These are phyloP conservation scores for Wallacemonas rigidus DNA, from an alignment of 208 protist genomes.

Conservation along the genomic window DNA sequence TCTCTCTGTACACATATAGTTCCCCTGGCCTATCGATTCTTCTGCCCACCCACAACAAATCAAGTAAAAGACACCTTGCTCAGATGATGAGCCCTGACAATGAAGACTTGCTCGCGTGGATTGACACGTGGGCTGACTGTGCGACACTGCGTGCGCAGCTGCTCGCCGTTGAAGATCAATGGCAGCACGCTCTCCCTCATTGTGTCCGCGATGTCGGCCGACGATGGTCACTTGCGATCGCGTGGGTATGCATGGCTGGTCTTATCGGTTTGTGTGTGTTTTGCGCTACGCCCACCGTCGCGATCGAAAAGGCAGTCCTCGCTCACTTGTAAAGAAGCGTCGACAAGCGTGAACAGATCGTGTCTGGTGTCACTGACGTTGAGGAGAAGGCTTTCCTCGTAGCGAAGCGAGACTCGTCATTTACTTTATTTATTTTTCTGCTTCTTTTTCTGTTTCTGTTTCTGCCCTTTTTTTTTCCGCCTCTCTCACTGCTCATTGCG, in stretches of 20 bases:
- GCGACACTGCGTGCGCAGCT: neutral
- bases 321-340: neutral
- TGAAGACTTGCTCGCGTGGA: neutral
- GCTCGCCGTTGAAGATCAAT: neutral
- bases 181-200: neutral
- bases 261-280: neutral
- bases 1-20: no score
- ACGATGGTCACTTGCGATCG: neutral
- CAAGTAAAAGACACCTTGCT: no score
- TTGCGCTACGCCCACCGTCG: neutral
- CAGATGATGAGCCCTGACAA: no score
- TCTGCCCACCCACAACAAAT: no score
- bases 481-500: constrained; percentile 22
- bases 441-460: constrained; percentile 16
- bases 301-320: neutral
- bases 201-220: neutral
- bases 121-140: neutral
- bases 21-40: no score
- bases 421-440: neutral
- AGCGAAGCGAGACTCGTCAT: no score
- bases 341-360: no score
- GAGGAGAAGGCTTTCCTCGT: no score
- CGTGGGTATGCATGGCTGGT: neutral
- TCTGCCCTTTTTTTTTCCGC: neutral
- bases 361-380: no score